These are phyloP conservation scores for Solidago caesia DNA, from an alignment of 129 eudicot genomes.

Conservation along the genomic window DNA sequence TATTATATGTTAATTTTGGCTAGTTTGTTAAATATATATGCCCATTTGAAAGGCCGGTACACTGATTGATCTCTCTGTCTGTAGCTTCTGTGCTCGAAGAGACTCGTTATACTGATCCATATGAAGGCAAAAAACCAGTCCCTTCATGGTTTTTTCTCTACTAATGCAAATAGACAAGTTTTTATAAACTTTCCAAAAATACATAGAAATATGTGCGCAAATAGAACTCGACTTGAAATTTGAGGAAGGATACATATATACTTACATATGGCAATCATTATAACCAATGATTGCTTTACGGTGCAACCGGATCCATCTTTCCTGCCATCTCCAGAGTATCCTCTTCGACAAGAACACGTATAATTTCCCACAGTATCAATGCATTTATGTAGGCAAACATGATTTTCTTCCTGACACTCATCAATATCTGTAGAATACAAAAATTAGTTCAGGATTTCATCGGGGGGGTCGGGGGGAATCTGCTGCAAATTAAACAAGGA, in stretches of 20 bases:
- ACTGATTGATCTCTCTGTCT: too few species aligned
- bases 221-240: too few species aligned
- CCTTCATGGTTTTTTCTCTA: too few species aligned
- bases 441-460: neutral
- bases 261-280: slow-evolving; percentile 22
- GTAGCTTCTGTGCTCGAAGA: too few species aligned
- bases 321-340: slow-evolving; percentile 42
- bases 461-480: neutral
- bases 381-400: slow-evolving; percentile 22
- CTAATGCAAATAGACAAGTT: too few species aligned
- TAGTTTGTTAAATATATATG: too few species aligned
- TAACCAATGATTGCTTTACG: slow-evolving; percentile 12
- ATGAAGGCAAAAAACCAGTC: too few species aligned
- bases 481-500: neutral
- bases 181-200: neutral
- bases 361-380: slow-evolving; percentile 30
- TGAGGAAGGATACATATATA: neutral
- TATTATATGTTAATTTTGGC: too few species aligned
- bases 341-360: slow-evolving; percentile 38
- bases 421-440: slow-evolving; percentile 23
- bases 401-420: slow-evolving; percentile 14
- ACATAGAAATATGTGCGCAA: neutral
- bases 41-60: too few species aligned
- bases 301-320: slow-evolving; percentile 34
- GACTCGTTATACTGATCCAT: too few species aligned